Evolutionary conservation across 345 rosid genomes (phyloP), one percentile per base, ranked within the genome.

Genomic region (Eucalyptus pauciflora): DNA sequence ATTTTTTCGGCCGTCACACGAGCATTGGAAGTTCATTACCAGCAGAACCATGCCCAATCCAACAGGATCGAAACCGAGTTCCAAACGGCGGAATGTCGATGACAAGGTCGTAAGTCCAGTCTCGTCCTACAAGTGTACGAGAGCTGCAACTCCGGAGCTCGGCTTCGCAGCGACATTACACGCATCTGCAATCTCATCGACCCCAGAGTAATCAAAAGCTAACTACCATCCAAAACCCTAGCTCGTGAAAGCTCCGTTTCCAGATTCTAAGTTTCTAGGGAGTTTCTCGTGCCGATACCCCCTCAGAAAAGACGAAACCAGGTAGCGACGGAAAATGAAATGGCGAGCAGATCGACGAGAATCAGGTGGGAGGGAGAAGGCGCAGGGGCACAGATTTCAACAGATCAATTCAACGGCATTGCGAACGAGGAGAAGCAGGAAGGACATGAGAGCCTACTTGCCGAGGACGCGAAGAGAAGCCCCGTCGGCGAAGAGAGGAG

Each of bases 391-490:
- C 37, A 24, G 76, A 16, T 85, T 24, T 37, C 58, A 43, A 31
- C 25, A 86, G 7, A 27, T 69, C 22, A 45, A 46, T 45, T 25
- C 48, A 4, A 85, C 18, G 48, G 49, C 20, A 48, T 76, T 8
- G 60, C 51, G 14, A 85, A 60, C 17, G n/a, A n/a, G 52, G 58
- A 52, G 45, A n/a, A n/a, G n/a, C n/a, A n/a, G n/a, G n/a, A n/a
- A n/a, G n/a, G n/a, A n/a, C n/a, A n/a, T n/a, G n/a, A n/a, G n/a
- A n/a, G n/a, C 95, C 88, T 94, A 95, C 97, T 87, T 93, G 90
- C 97, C 97, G 76, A 92, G 93, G 76, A 96, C 95, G 92, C 98
- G 92, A 71, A 96, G 90, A 16, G 99, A 96, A 90, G 92, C 89
- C 81, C 96, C 95, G 71, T 96, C 92, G 85, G 87, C 90, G 80